These are phyloP conservation scores for Penicillium bialowiezense DNA, from an alignment of 495 filamentous ascomycete genomes.

Conservation along the genomic window DNA sequence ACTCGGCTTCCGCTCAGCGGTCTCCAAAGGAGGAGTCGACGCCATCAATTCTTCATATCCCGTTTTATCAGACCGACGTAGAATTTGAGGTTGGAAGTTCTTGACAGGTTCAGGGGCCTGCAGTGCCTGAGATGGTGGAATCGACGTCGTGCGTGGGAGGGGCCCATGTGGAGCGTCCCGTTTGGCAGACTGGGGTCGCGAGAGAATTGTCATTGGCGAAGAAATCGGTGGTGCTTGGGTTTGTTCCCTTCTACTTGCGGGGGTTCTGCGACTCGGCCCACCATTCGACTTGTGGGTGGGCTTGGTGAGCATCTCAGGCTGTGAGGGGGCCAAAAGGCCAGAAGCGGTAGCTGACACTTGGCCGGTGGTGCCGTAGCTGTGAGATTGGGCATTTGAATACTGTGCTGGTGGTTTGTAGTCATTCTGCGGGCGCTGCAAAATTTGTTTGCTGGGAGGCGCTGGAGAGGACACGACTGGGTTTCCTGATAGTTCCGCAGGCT, in stretches of 20 bases:
- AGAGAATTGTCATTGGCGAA: slow-evolving; percentile 44
- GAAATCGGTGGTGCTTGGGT: slow-evolving; percentile 23
- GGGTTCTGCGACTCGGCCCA: slow-evolving; percentile 22
- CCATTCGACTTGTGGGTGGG: slow-evolving; percentile 14
- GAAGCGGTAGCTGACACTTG: slow-evolving; percentile 48
- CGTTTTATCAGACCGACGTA: slow-evolving; percentile 50
- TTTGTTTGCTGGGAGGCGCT: slow-evolving; percentile 25
- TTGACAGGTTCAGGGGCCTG: slow-evolving; percentile 35
- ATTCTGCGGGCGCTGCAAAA: slow-evolving; percentile 34
- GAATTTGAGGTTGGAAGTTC: slow-evolving; percentile 58
- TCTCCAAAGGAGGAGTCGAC: slow-evolving; percentile 3
- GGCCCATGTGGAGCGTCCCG: slow-evolving; percentile 23
- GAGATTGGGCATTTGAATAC: slow-evolving; percentile 8
- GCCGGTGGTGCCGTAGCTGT: slow-evolving; percentile 10
- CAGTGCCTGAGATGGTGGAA: slow-evolving; percentile 15
- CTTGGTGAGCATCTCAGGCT: slow-evolving; percentile 43
- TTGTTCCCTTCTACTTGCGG: slow-evolving; percentile 17
- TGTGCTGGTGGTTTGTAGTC: slow-evolving; percentile 16
- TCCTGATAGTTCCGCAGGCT: slow-evolving; percentile 35
- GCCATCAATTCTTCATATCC: slow-evolving; percentile 23
- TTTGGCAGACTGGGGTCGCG: slow-evolving; percentile 39
- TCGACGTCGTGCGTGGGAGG: slow-evolving; percentile 13
- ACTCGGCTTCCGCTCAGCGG: slow-evolving; percentile 13
- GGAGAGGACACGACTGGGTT: slow-evolving; percentile 23
- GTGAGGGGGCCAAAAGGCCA: slow-evolving; percentile 48